These are phyloP conservation scores for Tirmania nivea DNA, from an alignment of 495 filamentous ascomycete genomes.

Conservation along the genomic window DNA sequence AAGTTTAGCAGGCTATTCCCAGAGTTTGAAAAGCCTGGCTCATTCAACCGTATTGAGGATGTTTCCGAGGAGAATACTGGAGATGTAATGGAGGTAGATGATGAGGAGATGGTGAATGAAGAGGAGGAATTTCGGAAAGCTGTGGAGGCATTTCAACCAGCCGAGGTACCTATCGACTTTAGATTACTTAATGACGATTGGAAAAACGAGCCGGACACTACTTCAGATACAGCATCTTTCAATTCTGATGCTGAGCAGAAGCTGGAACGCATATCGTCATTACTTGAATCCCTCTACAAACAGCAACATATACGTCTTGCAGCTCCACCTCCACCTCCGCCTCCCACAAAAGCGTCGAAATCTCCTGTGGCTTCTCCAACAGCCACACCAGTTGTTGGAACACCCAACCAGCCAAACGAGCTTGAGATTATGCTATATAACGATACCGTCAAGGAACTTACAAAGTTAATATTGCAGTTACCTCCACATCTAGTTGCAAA, in stretches of 20 bases:
- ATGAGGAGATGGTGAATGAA: conserved; percentile 4
- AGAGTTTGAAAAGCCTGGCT: background rate
- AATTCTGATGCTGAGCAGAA: conserved; percentile 28
- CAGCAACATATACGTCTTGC: conserved; percentile 38
- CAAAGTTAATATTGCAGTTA: conserved; percentile 34
- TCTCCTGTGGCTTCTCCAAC: background rate
- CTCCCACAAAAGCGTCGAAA: background rate
- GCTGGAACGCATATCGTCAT: conserved; percentile 40
- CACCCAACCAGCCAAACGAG: conserved; percentile 3
- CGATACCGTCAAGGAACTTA: conserved; percentile 35
- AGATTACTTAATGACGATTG: conserved; percentile 17
- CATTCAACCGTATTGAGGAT: conserved; percentile 1
- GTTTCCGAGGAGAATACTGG: conserved; percentile 5
- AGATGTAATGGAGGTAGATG: conserved; percentile 6
- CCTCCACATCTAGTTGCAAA: conserved; percentile 49
- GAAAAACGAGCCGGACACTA: conserved; percentile 15
- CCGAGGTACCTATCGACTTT: conserved; percentile 22
- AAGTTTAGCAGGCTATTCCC: conserved; percentile 27
- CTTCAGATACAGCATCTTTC: conserved; percentile 14
- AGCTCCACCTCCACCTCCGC: conserved; percentile 18
- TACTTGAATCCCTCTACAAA: conserved; percentile 43
- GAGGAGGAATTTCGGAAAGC: conserved; percentile 9
- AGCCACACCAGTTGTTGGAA: background rate
- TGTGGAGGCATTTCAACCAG: conserved; percentile 12
- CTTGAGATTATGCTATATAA: conserved; percentile 40